Evolutionary conservation across 164 flowering plant species (phyloP), one percentile per base, ranked within the genome.

Genomic region (Piper betle): DNA sequence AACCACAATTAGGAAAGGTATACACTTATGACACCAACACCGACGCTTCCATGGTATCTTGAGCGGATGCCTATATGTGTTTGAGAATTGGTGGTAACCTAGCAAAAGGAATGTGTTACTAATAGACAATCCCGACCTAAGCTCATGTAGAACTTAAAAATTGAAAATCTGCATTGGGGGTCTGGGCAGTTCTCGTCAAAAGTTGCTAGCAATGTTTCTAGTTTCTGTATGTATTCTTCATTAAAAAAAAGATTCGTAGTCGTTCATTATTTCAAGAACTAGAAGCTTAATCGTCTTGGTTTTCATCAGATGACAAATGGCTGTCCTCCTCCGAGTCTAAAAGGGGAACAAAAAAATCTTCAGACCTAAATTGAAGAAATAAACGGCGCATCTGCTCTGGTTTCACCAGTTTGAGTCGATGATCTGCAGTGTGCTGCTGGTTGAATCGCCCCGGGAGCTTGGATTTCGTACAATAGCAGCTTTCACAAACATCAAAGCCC

Each of bases 391-490:
- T 38, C 60, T 10, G 12, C 18, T 16, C 4, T 37, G 66, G 12
- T 9, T 9, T 61, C 19, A 71, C 54, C 39, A 63, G 74, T 73
- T 74, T 73, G 69, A 91, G 80, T 66, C 61, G 70, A 77, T 92
- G 98, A 4, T 84, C 89, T 20, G 82, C 72, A 15, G 74, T 85
- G 70, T 92, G 98, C 67, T 85, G 85, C 75, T 92, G 98, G 73
- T 88, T 92, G 68, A 92, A 92, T 60, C 93, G 77, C 6, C 98
- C 98, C 7, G 91, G 91, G 62, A 76, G 79, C 77, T 82, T 83
- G 55, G 91, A 84, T 6, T 59, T 25, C 19, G 84, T 78, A 20
- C 72, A 68, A 52, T 92, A 87, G 72, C 98, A 92, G 6, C 72
- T 74, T 53, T 74, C 79, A 68, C 96, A 92, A 19, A 92, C 81